phyloP scores from a whole-genome alignment of 202 grass and related monocot genomes.

The Zizania palustris region DNA sequence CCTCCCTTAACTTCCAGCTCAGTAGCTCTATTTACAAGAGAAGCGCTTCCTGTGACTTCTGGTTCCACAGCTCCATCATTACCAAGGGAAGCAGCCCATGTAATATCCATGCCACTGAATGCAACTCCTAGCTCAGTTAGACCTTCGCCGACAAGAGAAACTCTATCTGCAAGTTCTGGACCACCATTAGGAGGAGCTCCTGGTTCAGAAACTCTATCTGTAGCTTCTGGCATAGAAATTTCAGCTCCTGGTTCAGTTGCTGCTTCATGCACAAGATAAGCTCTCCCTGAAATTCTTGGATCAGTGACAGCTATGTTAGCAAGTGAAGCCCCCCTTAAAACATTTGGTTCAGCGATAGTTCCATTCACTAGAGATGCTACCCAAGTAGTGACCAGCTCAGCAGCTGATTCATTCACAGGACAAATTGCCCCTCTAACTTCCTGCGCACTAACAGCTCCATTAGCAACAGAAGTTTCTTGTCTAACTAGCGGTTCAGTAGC shows the following conservation, averaged over 20 bases:
- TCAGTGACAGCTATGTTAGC: background rate
- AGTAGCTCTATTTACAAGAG: conserved; percentile 29
- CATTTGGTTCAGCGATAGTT: background rate
- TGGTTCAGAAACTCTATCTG: background rate
- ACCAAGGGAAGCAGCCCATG: conserved; percentile 5
- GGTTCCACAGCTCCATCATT: background rate
- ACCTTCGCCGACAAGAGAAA: no score
- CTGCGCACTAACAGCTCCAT: background rate
- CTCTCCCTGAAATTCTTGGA: conserved; percentile 6
- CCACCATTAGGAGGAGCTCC: no score
- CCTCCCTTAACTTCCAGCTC: conserved; percentile 20
- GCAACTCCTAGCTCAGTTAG: conserved; percentile 13
- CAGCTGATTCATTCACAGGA: conserved; percentile 9
- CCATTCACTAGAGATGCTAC: conserved; percentile 19
- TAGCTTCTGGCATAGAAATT: background rate
- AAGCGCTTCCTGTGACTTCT: conserved; percentile 29
- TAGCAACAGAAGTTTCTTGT: background rate
- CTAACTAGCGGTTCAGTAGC: background rate
- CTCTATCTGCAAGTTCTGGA: no score
- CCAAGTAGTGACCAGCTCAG: background rate
- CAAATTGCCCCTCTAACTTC: background rate
- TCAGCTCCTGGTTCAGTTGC: conserved; percentile 20
- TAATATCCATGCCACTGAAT: background rate
- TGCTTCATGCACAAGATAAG: conserved; percentile 16
- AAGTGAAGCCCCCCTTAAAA: conserved; percentile 13